Base-by-base conservation (phyloP, 495 filamentous ascomycete species). In the Hypomontagnella monticulosa region DNA sequence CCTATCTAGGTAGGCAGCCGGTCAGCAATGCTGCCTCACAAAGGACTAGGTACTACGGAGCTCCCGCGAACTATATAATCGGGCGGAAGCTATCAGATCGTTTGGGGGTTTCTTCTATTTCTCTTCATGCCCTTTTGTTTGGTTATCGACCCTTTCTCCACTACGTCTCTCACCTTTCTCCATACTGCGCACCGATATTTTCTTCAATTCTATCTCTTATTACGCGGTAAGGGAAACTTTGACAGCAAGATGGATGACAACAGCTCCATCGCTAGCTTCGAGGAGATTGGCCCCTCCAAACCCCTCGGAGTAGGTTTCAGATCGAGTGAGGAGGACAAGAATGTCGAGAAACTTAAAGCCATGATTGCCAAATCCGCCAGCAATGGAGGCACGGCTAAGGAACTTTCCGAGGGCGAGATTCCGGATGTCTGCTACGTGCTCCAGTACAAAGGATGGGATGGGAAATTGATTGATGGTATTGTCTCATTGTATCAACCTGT, bases 351-450 rank as follows among this genome's bases (percentile, higher is more conserved):
- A 10, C 32, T 58, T 1, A 59, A 50, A 37, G 41, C 42, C 27
- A 49, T 66, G 11, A 16, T 58, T 16, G 49, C 41, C 3, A 60
- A 50, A 27, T 42, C 55, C 11, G 20, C 49, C 42, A n/a, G 8
- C 34, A 53, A 66, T 49, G 53, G 38, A 9, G 52, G 15, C 10
- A 27, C 33, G 16, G 33, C 49, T 10, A 41, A 5, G 14, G 61
- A 59, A 30, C 47, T 71, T 40, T 42, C 20, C 15, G 71, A 73
- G 3, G 73, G 70, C 2, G 71, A 76, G 8, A 67, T 75, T 23
- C 72, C 75, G 6, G 73, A 76, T 33, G 40, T 77, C 53, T 68
- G 71, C 36, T 76, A 76, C 50, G 61, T 69, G 6, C 61, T 75
- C 16, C 66, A 71, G 41, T 71, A 64, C 30, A 66, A 69, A 47